Percentiles rank a stretch among this genome's conserved stretches.
phyloP scores from a whole-genome alignment of 805 yeast genomes.

The Candida sakaeoensis region DNA sequence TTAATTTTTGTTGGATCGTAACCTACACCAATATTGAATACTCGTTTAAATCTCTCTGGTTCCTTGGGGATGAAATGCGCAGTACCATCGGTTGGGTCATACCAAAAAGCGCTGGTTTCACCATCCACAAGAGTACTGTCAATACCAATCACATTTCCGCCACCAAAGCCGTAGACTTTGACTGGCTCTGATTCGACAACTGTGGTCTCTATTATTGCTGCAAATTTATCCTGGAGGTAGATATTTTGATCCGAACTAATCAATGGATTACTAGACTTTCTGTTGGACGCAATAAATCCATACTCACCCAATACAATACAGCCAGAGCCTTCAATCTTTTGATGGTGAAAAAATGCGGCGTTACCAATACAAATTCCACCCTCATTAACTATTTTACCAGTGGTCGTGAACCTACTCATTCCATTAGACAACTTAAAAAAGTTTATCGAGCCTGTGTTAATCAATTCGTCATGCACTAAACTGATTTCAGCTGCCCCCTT shows the following conservation, averaged over 20 bases:
- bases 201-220: neutral
- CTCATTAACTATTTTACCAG: neutral
- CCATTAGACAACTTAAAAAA: neutral
- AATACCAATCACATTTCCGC: neutral
- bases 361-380: neutral
- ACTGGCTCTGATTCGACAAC: neutral
- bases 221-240: neutral
- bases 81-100: neutral
- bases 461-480: neutral
- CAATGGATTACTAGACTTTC: neutral
- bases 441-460: neutral
- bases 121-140: neutral
- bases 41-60: neutral
- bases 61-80: neutral
- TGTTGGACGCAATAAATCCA: neutral
- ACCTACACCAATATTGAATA: neutral
- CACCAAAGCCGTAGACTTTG: neutral
- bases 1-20: conserved; percentile 1
- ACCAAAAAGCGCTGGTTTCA: neutral
- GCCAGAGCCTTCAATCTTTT: neutral
- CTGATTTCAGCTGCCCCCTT: neutral
- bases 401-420: neutral
- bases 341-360: neutral
- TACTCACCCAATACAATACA: neutral
- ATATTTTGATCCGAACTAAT: neutral